These are phyloP conservation scores for Amanita exitialis DNA, from an alignment of 768 basidiomycete genomes.

Conservation along the genomic window DNA sequence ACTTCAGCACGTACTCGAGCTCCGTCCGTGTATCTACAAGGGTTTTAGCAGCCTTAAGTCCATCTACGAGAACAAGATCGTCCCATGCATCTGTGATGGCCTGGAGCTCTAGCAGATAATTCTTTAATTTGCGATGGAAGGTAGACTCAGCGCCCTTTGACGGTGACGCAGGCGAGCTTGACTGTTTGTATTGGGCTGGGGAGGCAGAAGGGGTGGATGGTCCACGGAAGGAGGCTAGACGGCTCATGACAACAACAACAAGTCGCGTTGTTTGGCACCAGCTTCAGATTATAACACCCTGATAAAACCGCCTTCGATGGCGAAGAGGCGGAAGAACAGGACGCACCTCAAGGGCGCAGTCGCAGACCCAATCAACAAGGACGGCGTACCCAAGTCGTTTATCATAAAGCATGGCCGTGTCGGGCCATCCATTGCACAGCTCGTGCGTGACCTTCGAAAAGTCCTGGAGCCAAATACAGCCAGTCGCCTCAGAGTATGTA, in stretches of 20 bases:
- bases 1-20: slow-evolving; percentile 53
- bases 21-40: slow-evolving; percentile 76
- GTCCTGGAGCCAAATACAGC: slow-evolving; percentile 99
- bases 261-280: slow-evolving; percentile 14
- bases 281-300: slow-evolving; percentile 10
- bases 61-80: slow-evolving; percentile 71
- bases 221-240: slow-evolving; percentile 70
- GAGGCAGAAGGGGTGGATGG: slow-evolving; percentile 69
- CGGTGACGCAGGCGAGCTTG: slow-evolving; percentile 32
- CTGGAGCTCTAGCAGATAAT: slow-evolving; percentile 58
- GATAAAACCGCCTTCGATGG: slow-evolving; percentile 33
- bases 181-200: slow-evolving; percentile 38
- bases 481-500: slow-evolving; percentile 70
- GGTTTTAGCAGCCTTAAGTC: slow-evolving; percentile 61
- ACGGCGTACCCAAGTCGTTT: slow-evolving; percentile 73
- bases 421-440: slow-evolving; percentile 74
- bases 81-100: slow-evolving; percentile 68
- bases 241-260: slow-evolving; percentile 18
- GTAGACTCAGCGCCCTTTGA: slow-evolving; percentile 59
- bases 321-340: slow-evolving; percentile 65
- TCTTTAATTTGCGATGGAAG: slow-evolving; percentile 69
- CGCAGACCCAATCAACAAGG: slow-evolving; percentile 19
- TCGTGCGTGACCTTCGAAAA: slow-evolving; percentile 88
- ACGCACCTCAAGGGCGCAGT: slow-evolving; percentile 65
- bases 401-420: slow-evolving; percentile 96